Base-by-base conservation (phyloP, 1,139 yeast species). In the Hyphopichia pseudoburtonii region DNA sequence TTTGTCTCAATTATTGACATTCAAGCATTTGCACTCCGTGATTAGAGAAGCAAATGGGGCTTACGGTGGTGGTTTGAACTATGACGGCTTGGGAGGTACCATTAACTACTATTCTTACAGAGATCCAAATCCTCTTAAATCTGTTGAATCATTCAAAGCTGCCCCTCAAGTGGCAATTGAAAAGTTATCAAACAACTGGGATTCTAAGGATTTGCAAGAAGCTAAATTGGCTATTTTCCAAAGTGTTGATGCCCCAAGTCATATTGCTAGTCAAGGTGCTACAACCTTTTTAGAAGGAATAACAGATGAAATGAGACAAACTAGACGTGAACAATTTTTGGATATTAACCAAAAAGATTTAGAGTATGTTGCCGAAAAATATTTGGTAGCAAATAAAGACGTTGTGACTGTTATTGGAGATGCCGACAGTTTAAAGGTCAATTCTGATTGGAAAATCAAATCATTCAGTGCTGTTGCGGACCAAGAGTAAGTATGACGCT, bases 41-140 rank as follows among this genome's bases (percentile, higher is more conserved):
- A 82, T 92, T 30, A 78, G 98, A 49, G 98, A 92, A 58, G 81
- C 92, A 51, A 96, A 96, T 43, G 98, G 98, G 38, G 98, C 98
- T 0, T 92, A 92, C 55, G 98, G 98, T 7, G 97, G 96, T 10
- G 98, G 98, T 2, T 85, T 95, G 12, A 69, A 77, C 14, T 90
- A 82, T 56, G 87, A 84, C 54, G 90, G 94, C 0, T 58, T 88
- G 21, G 89, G 86, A 38, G 97, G 97, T 0, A 57, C 82, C 2
- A 76, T 90, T 50, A 78, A 86, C 36, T 89, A 76, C 64, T 94
- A 85, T 62, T 88, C 97, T 0, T 92, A 92, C 64, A 76, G 98
- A 50, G 98, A 92, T 61, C 98, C 98, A 14, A 82, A 87, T 45
- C 88, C 97, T 0, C 57, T 75, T 28, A 77, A 78, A 45, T 84